A percentile compares a stretch with the other conserved stretches of the same genome.
Evolutionary conservation across 257 asterid species (phyloP).

Genomic region (Solanum virginianum): DNA sequence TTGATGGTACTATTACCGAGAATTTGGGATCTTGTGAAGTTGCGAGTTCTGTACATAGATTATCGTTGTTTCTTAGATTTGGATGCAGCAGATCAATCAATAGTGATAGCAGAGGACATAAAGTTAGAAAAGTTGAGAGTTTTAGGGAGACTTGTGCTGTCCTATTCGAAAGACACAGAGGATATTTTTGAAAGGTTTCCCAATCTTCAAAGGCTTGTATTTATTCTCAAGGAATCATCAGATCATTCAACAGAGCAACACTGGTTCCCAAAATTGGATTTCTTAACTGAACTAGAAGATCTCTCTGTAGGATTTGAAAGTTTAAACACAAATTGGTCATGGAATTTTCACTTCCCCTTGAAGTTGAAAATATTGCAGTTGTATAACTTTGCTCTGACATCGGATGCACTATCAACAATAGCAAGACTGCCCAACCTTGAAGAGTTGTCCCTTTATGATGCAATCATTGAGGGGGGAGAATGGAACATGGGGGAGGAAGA

Average conservation of each 20-base stretch:
- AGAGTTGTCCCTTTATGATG: rapidly evolving
- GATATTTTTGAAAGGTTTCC: not conserved
- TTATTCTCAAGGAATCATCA: not conserved
- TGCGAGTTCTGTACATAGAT: too few relatives aligned
- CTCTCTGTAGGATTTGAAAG: not conserved
- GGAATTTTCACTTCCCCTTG: not conserved
- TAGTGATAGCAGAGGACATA: too few relatives aligned
- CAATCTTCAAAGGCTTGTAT: not conserved
- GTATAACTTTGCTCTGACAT: rapidly evolving
- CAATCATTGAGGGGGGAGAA: not conserved
- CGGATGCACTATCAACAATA: not conserved
- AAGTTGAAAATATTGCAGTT: not conserved
- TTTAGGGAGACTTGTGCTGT: not conserved
- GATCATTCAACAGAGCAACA: not conserved
- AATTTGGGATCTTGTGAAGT: not conserved
- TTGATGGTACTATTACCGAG: not conserved
- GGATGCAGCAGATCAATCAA: not conserved
- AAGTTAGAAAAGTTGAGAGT: not conserved
- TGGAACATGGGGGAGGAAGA: not conserved
- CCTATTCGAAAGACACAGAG: not conserved
- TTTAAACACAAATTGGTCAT: not conserved
- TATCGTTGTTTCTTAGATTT: not conserved
- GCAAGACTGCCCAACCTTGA: not conserved
- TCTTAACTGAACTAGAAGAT: not conserved
- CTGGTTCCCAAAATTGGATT: not conserved